Evolutionary conservation across 2,329 filamentous ascomycete species (phyloP).

Genomic region (Ophiostoma pallidulum): DNA sequence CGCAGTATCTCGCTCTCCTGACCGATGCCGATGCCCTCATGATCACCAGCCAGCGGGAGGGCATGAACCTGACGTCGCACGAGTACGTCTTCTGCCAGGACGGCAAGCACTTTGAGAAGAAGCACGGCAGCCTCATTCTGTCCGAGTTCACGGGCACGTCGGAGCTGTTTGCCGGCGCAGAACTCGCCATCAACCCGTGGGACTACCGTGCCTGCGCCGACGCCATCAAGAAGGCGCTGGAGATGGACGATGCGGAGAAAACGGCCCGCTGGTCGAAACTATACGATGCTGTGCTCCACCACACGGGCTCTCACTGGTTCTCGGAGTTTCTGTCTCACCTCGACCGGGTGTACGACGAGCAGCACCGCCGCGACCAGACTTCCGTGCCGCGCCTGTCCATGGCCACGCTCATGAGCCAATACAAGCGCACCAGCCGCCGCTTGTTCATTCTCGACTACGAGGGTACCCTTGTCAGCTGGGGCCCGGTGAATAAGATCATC

Average conservation of each 20-base stretch:
- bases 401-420: slow-evolving; percentile 52
- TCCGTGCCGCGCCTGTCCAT: slow-evolving; percentile 78
- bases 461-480: slow-evolving; percentile 82
- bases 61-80: slow-evolving; percentile 94
- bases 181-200: slow-evolving; percentile 89
- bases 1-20: slow-evolving; percentile 85
- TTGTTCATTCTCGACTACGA: slow-evolving; percentile 92
- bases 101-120: slow-evolving; percentile 62
- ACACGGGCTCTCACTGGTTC: slow-evolving; percentile 83
- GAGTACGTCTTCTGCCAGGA: slow-evolving; percentile 93
- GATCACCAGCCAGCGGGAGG: slow-evolving; percentile 90
- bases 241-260: slow-evolving; percentile 70
- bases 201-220: slow-evolving; percentile 83
- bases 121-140: slow-evolving; percentile 79
- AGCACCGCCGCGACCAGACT: slow-evolving; percentile 73
- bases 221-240: slow-evolving; percentile 72
- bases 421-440: slow-evolving; percentile 55
- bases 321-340: slow-evolving; percentile 63
- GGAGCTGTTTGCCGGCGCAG: slow-evolving; percentile 69
- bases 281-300: slow-evolving; percentile 62
- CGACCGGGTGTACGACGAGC: slow-evolving; percentile 69
- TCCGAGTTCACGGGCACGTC: slow-evolving; percentile 94
- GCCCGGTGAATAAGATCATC: slow-evolving; percentile 74
- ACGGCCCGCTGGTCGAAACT: slow-evolving; percentile 64
- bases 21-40: slow-evolving; percentile 86